Conservation (phyloP, 169 alveolate genomes). For the Cyclospora cayetanensis region DNA sequence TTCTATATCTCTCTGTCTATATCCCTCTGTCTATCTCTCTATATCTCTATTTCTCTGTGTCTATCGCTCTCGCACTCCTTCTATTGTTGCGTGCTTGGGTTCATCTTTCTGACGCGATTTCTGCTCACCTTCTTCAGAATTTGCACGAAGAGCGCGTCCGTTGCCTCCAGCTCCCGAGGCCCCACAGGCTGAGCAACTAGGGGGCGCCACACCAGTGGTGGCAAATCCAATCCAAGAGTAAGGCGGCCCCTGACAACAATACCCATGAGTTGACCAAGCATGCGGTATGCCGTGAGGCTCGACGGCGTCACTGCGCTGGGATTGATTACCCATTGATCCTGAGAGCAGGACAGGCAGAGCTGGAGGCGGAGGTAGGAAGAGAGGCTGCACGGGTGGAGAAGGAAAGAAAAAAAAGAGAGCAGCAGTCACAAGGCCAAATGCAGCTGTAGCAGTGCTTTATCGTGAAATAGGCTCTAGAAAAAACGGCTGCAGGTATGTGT, state of each 20-base stretch:
- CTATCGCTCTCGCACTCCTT: too few species aligned
- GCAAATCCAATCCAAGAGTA: constrained; percentile 82
- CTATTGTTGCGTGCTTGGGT: too few species aligned
- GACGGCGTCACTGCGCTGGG: constrained; percentile 15
- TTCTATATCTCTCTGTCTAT: too few species aligned
- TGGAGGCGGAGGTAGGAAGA: not conserved
- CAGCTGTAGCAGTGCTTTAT: not conserved
- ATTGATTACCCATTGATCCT: constrained; percentile 62
- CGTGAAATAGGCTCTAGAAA: not conserved
- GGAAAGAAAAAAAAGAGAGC: not conserved
- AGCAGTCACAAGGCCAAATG: not conserved
- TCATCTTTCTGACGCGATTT: too few species aligned
- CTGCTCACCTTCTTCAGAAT: constrained; percentile 78
- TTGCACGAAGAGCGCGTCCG: constrained; percentile 83
- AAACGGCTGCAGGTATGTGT: not conserved
- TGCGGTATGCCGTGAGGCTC: constrained; percentile 79
- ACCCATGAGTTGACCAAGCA: constrained; percentile 88
- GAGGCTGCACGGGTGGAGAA: not conserved
- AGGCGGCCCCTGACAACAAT: constrained; percentile 86
- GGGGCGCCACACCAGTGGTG: constrained; percentile 87
- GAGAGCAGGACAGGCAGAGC: not conserved
- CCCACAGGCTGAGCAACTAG: constrained; percentile 77
- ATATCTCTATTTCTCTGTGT: too few species aligned
- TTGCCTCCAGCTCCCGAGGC: constrained; percentile 81
- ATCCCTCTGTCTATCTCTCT: too few species aligned